These are phyloP conservation scores for Trypanosoma brucei DNA, from an alignment of 208 protist species.

Conservation along the genomic window DNA sequence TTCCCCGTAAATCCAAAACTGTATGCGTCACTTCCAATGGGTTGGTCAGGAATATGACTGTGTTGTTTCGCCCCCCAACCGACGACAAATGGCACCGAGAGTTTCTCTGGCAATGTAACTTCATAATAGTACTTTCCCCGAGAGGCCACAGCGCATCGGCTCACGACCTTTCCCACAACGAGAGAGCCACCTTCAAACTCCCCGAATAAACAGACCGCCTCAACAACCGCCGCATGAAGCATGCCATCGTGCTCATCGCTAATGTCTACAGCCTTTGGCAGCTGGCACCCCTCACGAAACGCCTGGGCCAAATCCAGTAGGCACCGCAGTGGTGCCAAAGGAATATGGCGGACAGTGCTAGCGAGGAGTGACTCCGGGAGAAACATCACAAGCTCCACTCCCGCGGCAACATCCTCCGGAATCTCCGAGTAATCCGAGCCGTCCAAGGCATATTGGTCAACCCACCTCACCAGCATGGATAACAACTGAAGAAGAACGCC, in stretches of 20 bases:
- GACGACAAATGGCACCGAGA: constrained; percentile 68
- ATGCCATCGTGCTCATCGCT: constrained; percentile 19
- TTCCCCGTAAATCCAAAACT: constrained; percentile 86
- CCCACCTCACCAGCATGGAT: constrained; percentile 59
- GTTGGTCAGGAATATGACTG: constrained; percentile 74
- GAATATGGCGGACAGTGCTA: constrained; percentile 47
- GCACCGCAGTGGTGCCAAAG: constrained; percentile 67
- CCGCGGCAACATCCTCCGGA: constrained; percentile 68
- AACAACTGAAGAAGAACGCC: constrained; percentile 54
- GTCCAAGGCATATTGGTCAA: constrained; percentile 44
- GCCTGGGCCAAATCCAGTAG: constrained; percentile 71
- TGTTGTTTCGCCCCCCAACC: constrained; percentile 83
- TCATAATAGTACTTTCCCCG: constrained; percentile 85
- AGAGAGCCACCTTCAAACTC: constrained; percentile 62
- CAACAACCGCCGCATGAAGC: constrained; percentile 22
- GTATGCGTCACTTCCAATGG: constrained; percentile 79
- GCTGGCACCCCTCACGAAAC: constrained; percentile 35
- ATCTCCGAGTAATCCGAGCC: constrained; percentile 29
- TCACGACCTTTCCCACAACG: constrained; percentile 85
- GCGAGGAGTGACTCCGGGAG: constrained; percentile 28
- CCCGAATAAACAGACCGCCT: constrained; percentile 72
- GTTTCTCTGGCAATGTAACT: constrained; percentile 67
- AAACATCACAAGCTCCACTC: constrained; percentile 74
- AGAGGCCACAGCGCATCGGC: constrained; percentile 31
- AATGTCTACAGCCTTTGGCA: constrained; percentile 66